Evolutionary conservation across 495 filamentous ascomycete genomes (phyloP), one percentile per base, ranked within the genome.

Genomic region (Lophium mytilinum): DNA sequence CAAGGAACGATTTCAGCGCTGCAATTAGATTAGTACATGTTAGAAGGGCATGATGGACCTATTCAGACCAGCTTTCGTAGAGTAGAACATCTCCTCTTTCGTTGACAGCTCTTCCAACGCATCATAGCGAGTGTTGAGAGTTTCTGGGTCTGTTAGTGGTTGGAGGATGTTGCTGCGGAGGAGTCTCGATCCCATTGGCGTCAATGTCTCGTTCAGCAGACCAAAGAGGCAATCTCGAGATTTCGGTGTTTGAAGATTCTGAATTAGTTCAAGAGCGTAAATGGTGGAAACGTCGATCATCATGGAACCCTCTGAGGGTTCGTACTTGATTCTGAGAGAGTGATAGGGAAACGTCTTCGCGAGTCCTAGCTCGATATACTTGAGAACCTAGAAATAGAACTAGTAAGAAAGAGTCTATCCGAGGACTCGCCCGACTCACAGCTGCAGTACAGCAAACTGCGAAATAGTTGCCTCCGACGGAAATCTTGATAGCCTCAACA

Each of bases 251-350:
- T 86, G 86, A 1, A 90, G 68, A 61, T 96, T 97, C 68, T 96
- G 89, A 8, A 97, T 85, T 19, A 98, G 76, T 69, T 97, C 93
- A 12, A 98, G 75, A 9, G 87, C 87, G 12, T 82, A 78, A 36
- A 95, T 86, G 1, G 94, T 93, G 10, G 87, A 83, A 1, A 90
- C 77, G 67, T 96, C 93, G 59, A 96, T 90, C 73, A 91, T 87
- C 93, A 98, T 95, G 0, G 89, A 86, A 17, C 90, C 88, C 66
- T 95, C 86, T 1, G 90, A 90, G n/a, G 88, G 84, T 65, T 88
- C 83, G 61, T 92, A 95, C 60, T 83, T 86, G 65, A 96, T 86
- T 1, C 89, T 83, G 33, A 98, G 78, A 15, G 90, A 89, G 64
- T 91, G 87, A 41, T 78, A 76, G 9, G 80, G 73, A 63, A 96